Evolutionary conservation across 2,329 filamentous ascomycete genomes (phyloP), one percentile per base, ranked within the genome.

Genomic region (Acrodontium crateriforme): DNA sequence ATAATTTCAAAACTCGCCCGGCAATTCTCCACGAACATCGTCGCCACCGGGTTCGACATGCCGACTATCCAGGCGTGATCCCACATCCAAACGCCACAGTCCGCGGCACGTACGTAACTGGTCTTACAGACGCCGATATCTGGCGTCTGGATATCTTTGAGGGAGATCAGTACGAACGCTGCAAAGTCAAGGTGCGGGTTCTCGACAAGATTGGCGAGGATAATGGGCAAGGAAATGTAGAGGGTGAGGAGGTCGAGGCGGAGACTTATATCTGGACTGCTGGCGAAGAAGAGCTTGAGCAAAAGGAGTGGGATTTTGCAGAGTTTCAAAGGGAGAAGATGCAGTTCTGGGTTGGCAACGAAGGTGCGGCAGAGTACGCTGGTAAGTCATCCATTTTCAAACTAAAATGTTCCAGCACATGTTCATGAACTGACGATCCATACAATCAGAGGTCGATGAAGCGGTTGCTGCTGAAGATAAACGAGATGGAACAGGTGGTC

Each of bases 221-320:
- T 21, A 28, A 32, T 9, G 39, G 32, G 25, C 38, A 40, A 16
- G 46, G 47, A 24, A 49, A 50, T 21, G 41, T 48, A 1, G 55
- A 61, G 25, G 44, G 46, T 8, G 53, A 57, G 36, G 53, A 58
- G 25, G 47, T 65, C 1, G 50, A 57, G 32, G 58, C 49, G 31
- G 64, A 56, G 44, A 62, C 41, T 15, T 65, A 65, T 27, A 65
- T 81, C 5, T 69, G 67, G 49, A 51, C 62, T 37, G 53, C 62
- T 10, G 42, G 53, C 24, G 35, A 45, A 24, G 35, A 58, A 7
- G 32, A 55, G 0, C 56, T 95, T 11, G 82, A 92, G 52, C 61
- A 69, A 17, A 55, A 60, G 13, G 84, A 93, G 52, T 95, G 87
- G 87, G 81, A 92, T 51, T 89, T 84, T 57, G 73, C 76, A 25